Evolutionary conservation across 257 asterid species (phyloP).

Genomic region (Asclepias syriaca): DNA sequence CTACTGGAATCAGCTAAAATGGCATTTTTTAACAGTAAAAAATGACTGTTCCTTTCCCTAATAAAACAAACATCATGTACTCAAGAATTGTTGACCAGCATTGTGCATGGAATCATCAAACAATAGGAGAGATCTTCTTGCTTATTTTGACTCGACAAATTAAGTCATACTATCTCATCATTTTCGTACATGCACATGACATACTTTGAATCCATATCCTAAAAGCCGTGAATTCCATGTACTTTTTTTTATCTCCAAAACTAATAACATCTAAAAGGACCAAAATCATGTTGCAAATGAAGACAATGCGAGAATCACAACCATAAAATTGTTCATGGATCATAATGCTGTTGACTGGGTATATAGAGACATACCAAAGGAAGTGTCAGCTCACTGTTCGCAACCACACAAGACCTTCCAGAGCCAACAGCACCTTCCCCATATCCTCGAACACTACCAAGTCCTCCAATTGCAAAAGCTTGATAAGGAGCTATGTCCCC

Average conservation of each 20-base stretch:
- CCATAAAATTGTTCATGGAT: neutral
- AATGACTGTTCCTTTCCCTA: neutral
- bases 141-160: neutral
- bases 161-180: neutral
- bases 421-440: slow-evolving; percentile 97
- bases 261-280: neutral
- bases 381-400: slow-evolving; percentile 70
- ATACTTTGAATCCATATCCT: neutral
- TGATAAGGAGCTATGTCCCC: slow-evolving; percentile 99
- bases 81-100: neutral
- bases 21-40: neutral
- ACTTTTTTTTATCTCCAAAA: neutral
- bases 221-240: neutral
- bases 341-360: neutral
- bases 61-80: neutral
- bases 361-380: slow-evolving; percentile 61
- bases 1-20: neutral
- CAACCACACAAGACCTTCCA: slow-evolving; percentile 85
- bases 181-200: neutral
- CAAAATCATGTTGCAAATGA: neutral
- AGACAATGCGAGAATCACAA: neutral
- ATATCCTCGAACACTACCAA: slow-evolving; percentile 85
- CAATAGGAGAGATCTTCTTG: neutral
- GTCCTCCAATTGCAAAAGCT: slow-evolving; percentile 93
- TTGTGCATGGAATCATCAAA: neutral